A percentile compares a stretch with the other conserved stretches of the same genome.
Evolutionary conservation across 495 filamentous ascomycete genomes (phyloP).

Genomic region (Bombardia bombarda): DNA sequence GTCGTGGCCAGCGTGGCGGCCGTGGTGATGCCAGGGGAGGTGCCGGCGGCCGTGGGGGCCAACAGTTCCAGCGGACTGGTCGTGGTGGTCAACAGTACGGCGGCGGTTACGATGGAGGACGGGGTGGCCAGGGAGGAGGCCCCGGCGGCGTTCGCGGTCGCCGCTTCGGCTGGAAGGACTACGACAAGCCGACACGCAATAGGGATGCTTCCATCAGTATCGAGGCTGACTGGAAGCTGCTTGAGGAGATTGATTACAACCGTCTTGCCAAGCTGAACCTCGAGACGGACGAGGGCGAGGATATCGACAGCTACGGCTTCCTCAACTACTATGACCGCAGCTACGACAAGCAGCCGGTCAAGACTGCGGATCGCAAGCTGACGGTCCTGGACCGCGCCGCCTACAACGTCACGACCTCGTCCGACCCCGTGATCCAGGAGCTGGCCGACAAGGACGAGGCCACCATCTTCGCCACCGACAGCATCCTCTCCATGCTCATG

Average conservation of each 20-base stretch:
- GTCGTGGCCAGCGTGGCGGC: constrained; percentile 70
- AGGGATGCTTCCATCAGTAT: constrained; percentile 92
- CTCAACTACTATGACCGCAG: constrained; percentile 93
- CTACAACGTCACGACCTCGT: constrained; percentile 95
- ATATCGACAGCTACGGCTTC: constrained; percentile 92
- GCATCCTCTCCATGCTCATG: constrained; percentile 98
- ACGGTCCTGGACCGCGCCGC: constrained; percentile 83
- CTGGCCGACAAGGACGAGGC: constrained; percentile 94
- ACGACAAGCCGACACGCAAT: constrained; percentile 94
- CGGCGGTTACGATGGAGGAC: constrained; percentile 45
- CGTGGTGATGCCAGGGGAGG: constrained; percentile 61
- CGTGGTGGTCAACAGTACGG: constrained; percentile 35
- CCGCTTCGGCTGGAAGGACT: constrained; percentile 97
- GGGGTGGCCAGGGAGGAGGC: constrained; percentile 53
- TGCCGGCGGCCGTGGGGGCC: too few relatives aligned
- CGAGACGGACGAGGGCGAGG: constrained; percentile 88
- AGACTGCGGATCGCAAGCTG: constrained; percentile 78
- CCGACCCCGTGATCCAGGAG: constrained; percentile 94
- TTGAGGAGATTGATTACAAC: constrained; percentile 98
- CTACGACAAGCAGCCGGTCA: constrained; percentile 87
- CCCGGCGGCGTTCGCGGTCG: constrained; percentile 51
- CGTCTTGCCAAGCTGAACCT: constrained; percentile 91
- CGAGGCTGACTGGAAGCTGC: constrained; percentile 86
- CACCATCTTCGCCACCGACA: constrained; percentile 94
- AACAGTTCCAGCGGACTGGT: constrained; percentile 37